A percentile compares a stretch with the other conserved stretches of the same genome.
phyloP scores from a whole-genome alignment of 2,329 filamentous ascomycete species.

The Ophiosphaerella korrae region DNA sequence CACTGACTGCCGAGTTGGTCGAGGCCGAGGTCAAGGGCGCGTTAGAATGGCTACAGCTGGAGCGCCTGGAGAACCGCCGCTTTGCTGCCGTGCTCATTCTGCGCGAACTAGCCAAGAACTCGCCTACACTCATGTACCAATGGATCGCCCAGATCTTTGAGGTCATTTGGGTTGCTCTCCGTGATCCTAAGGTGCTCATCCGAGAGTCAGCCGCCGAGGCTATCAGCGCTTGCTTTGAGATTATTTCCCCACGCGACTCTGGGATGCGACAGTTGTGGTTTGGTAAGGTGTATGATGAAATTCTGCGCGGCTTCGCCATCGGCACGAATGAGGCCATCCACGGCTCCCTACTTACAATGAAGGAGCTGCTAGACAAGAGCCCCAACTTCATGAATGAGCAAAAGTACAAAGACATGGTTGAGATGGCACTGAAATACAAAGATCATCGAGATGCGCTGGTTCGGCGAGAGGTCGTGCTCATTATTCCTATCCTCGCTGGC shows the following conservation, averaged over 20 bases:
- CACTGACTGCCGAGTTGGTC: slow-evolving; percentile 91
- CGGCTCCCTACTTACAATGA: slow-evolving; percentile 89
- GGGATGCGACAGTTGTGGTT: slow-evolving; percentile 88
- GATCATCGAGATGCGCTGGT: slow-evolving; percentile 90
- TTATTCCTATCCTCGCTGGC: slow-evolving; percentile 90
- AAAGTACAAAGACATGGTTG: slow-evolving; percentile 83
- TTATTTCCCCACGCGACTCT: slow-evolving; percentile 90
- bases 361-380: slow-evolving; percentile 89
- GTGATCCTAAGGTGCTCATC: slow-evolving; percentile 89
- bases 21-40: slow-evolving; percentile 97
- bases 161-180: slow-evolving; percentile 91
- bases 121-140: slow-evolving; percentile 91
- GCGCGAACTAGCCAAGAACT: slow-evolving; percentile 87
- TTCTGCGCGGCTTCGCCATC: slow-evolving; percentile 73
- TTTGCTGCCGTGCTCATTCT: slow-evolving; percentile 93
- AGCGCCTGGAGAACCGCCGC: slow-evolving; percentile 87
- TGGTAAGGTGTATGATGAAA: slow-evolving; percentile 86
- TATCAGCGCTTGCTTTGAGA: slow-evolving; percentile 92
- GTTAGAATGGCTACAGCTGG: slow-evolving; percentile 94
- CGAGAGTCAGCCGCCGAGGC: slow-evolving; percentile 90
- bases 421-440: slow-evolving; percentile 89
- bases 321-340: slow-evolving; percentile 88
- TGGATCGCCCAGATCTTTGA: slow-evolving; percentile 96
- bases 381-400: slow-evolving; percentile 99
- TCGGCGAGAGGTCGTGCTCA: slow-evolving; percentile 83